A percentile compares a stretch with the other conserved stretches of the same genome.
Evolutionary conservation across 192 early-diverging fungal genomes (phyloP).

Genomic region (Backusella australiensis): DNA sequence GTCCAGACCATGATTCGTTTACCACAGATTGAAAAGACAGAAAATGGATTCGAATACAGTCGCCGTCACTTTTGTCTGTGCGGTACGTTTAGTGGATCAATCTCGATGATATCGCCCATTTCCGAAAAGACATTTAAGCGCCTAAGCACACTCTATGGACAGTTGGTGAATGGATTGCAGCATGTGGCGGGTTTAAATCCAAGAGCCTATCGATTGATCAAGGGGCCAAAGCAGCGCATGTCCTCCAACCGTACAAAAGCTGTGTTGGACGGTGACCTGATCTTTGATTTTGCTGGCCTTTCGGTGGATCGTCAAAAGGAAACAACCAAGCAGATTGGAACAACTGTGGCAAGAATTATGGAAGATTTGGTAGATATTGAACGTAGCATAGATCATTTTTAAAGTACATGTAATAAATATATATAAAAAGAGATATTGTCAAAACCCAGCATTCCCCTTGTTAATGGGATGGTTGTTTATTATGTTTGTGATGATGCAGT

Average conservation of each 20-base stretch:
- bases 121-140: slow-evolving; percentile 94
- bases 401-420: slow-evolving; percentile 17
- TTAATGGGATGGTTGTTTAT: not conserved
- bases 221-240: slow-evolving; percentile 60
- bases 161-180: slow-evolving; percentile 78
- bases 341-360: slow-evolving; percentile 75
- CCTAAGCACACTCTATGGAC: slow-evolving; percentile 77
- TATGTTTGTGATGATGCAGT: not conserved
- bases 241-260: slow-evolving; percentile 71
- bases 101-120: slow-evolving; percentile 69
- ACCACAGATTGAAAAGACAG: slow-evolving; percentile 39
- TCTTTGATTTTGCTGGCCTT: slow-evolving; percentile 70
- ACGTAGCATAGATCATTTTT: slow-evolving; percentile 72
- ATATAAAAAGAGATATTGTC: not conserved
- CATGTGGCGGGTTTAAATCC: slow-evolving; percentile 92
- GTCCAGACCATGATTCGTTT: slow-evolving; percentile 70
- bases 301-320: slow-evolving; percentile 74
- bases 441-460: not conserved
- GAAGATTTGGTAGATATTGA: slow-evolving; percentile 74
- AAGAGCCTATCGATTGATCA: slow-evolving; percentile 63
- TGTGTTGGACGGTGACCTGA: slow-evolving; percentile 84
- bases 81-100: slow-evolving; percentile 65
- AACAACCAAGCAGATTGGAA: slow-evolving; percentile 88
- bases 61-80: slow-evolving; percentile 44
- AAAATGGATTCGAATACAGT: slow-evolving; percentile 30